phyloP scores from a whole-genome alignment of 768 basidiomycete species.

The Lentinula boryana region DNA sequence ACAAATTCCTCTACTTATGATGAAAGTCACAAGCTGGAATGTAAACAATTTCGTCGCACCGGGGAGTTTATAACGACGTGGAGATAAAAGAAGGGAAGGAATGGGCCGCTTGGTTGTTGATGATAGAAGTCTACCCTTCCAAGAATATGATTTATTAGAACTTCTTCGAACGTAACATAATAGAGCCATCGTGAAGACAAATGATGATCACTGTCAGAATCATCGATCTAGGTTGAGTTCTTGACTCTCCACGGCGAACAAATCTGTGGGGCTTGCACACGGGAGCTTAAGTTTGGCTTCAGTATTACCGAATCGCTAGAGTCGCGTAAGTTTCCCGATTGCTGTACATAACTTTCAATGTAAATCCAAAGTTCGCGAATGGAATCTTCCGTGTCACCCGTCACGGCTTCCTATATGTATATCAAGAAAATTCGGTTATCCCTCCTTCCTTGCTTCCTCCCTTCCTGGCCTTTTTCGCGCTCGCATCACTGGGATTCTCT shows the following conservation, averaged over 20 bases:
- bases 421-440: background rate
- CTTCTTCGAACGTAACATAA: background rate
- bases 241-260: background rate
- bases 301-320: background rate
- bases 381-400: background rate
- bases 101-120: no score
- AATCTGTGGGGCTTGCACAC: background rate
- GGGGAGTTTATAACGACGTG: no score
- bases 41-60: no score
- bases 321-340: background rate
- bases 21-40: no score
- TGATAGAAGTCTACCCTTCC: background rate
- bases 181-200: background rate
- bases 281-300: background rate
- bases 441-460: background rate
- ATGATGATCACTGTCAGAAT: background rate
- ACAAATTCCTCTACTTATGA: no score
- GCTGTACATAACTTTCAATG: background rate
- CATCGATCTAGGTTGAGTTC: background rate
- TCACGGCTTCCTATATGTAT: background rate
- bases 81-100: no score
- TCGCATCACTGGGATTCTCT: background rate
- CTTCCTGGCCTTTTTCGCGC: background rate
- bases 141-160: background rate
- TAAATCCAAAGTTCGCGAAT: background rate